Evolutionary conservation across 257 asterid species (phyloP).

Genomic region (Forsythia viridissima): DNA sequence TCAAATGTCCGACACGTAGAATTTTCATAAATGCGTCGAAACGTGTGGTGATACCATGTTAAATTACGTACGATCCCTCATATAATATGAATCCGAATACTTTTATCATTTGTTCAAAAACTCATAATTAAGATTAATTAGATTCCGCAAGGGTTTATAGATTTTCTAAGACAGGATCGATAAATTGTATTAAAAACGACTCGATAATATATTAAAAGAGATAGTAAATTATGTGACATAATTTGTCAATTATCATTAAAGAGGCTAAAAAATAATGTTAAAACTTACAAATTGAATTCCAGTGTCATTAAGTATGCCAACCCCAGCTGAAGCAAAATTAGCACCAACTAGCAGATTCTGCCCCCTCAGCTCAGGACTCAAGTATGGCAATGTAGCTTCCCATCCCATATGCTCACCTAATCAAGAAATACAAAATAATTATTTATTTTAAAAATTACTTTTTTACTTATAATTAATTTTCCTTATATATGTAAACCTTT

Average conservation of each 20-base stretch:
- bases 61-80: background rate
- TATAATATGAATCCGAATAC: background rate
- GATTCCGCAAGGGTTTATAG: too few species aligned
- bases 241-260: too few species aligned
- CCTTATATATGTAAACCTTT: background rate
- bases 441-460: background rate
- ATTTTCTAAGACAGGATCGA: too few species aligned
- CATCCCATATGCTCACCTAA: conserved; percentile 68
- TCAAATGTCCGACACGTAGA: background rate
- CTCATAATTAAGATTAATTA: too few species aligned
- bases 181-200: too few species aligned
- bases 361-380: conserved; percentile 59
- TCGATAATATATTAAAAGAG: too few species aligned
- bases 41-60: too few species aligned
- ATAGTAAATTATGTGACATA: too few species aligned
- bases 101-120: too few species aligned
- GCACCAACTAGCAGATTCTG: conserved; percentile 67
- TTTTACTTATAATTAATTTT: background rate
- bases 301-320: conserved; percentile 81
- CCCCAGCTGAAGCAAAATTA: conserved; percentile 86
- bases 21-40: too few species aligned
- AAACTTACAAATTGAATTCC: conserved; percentile 76
- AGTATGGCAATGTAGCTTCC: conserved; percentile 69
- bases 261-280: background rate
- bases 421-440: background rate